Evolutionary conservation across 2,329 filamentous ascomycete species (phyloP).

Genomic region (Botrytis tulipae): DNA sequence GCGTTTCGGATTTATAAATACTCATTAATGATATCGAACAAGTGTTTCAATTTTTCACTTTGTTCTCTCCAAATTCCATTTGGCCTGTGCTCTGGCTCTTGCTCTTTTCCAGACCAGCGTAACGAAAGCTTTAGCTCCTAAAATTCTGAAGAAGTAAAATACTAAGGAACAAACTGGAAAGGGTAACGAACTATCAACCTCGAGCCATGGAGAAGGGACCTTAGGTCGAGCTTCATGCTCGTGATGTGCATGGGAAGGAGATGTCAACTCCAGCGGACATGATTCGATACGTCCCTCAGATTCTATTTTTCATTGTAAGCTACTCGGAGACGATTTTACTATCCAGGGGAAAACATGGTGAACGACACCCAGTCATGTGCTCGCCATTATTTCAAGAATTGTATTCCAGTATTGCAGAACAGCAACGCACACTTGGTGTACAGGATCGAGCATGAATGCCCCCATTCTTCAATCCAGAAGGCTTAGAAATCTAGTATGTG

Average conservation of each 20-base stretch:
- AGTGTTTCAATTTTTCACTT: background rate
- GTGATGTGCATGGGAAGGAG: too few species aligned
- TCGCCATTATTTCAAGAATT: too few species aligned
- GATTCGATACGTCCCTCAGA: too few species aligned
- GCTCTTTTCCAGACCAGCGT: background rate
- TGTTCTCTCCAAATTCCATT: background rate
- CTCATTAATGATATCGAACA: background rate
- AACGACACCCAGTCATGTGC: too few species aligned
- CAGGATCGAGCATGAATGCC: too few species aligned
- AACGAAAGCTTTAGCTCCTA: background rate
- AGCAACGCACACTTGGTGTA: too few species aligned
- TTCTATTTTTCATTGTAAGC: too few species aligned
- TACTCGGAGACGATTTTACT: too few species aligned
- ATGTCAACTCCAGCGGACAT: too few species aligned
- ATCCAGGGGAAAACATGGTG: too few species aligned
- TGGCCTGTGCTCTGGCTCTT: background rate
- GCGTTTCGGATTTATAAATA: background rate
- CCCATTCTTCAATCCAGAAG: background rate
- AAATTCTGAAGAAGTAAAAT: background rate
- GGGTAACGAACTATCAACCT: background rate
- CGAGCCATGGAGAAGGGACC: background rate
- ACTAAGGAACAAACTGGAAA: background rate
- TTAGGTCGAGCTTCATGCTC: background rate
- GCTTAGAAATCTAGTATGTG: background rate
- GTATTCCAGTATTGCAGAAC: too few species aligned